These are phyloP conservation scores for Aphanoascus verrucosus DNA, from an alignment of 2,329 filamentous ascomycete genomes.

Conservation along the genomic window DNA sequence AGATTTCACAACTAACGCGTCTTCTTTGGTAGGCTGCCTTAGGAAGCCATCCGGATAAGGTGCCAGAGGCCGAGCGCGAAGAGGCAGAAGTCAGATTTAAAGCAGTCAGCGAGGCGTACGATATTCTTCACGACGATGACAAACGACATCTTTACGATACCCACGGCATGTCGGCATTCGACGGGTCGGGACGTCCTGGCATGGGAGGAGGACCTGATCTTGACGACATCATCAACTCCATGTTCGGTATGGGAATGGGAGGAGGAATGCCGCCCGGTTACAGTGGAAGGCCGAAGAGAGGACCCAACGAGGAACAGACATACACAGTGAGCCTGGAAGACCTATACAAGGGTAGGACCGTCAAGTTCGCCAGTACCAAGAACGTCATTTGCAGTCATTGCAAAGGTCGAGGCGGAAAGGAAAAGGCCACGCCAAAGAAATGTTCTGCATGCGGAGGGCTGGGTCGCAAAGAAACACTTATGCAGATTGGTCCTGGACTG, in stretches of 20 bases:
- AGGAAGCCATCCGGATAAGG: conserved; percentile 89
- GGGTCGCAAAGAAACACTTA: conserved; percentile 62
- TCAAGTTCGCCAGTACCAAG: conserved; percentile 92
- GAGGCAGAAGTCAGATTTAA: conserved; percentile 87
- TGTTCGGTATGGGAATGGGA: conserved; percentile 55
- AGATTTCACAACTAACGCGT: neutral
- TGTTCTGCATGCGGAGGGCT: conserved; percentile 78
- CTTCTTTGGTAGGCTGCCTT: conserved; percentile 57
- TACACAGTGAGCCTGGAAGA: conserved; percentile 90
- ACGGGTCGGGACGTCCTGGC: conserved; percentile 58
- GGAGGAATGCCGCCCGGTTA: conserved; percentile 48
- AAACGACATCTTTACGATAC: conserved; percentile 86
- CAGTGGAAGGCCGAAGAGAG: conserved; percentile 41
- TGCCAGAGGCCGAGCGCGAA: conserved; percentile 64
- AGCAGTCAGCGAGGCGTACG: conserved; percentile 83
- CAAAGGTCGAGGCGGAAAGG: conserved; percentile 81
- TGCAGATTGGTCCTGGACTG: conserved; percentile 76
- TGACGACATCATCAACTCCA: conserved; percentile 84
- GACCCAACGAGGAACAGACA: conserved; percentile 15
- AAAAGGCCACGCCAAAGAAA: conserved; percentile 72
- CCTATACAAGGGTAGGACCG: conserved; percentile 96
- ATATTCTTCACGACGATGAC: conserved; percentile 92
- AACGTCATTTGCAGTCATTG: conserved; percentile 80
- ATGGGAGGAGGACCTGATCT: conserved; percentile 52
- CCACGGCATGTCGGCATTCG: conserved; percentile 93